Evolutionary conservation across 495 filamentous ascomycete species (phyloP), one percentile per base, ranked within the genome.

Genomic region (Tuber aestivum): DNA sequence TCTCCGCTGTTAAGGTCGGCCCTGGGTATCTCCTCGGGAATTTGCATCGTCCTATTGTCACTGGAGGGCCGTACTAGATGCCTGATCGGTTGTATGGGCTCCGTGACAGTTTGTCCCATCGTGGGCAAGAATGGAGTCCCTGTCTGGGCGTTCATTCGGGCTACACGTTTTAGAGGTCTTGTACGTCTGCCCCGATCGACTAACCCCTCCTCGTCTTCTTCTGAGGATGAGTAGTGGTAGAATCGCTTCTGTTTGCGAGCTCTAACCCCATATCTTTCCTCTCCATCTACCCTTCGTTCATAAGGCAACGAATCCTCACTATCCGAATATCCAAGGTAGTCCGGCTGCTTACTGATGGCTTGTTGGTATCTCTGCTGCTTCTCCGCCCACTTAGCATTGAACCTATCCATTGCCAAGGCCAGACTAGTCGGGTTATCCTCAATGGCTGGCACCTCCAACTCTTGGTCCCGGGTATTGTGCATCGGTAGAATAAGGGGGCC

Each of bases 201-300:
- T 27, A 65, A 35, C 1, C 56, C 56, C 1, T 6, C 27, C 56
- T 65, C 56, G 27, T 65, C 56, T 32, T 65, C 56, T 35, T 65
- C 56, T 2, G 56, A 65, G 14, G 56, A 65, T 20, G 56, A 65
- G 27, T 18, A 65, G 27, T 65, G 3, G 32, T 65, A 35, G 56
- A 65, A 65, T 65, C 56, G 12, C n/a, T 65, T 65, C 56, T 65
- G 56, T 16, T 65, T 65, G 56, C 56, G 56, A 65, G 56, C 12
- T 6, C 27, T 7, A 35, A 65, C 27, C 56, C 56, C 56, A 35
- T 6, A 18, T 1, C 2, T 7, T 1, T 65, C 32, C 56, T 65
- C 56, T 18, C 3, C 10, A 35, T 65, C 56, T 16, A 41, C 2
- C 3, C 1, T 3, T 5, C 12, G 0, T 9, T 32, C 0, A 35